A percentile compares a stretch with the other conserved stretches of the same genome.
phyloP scores from a whole-genome alignment of 768 basidiomycete genomes.

The Tephrocybe sp. region DNA sequence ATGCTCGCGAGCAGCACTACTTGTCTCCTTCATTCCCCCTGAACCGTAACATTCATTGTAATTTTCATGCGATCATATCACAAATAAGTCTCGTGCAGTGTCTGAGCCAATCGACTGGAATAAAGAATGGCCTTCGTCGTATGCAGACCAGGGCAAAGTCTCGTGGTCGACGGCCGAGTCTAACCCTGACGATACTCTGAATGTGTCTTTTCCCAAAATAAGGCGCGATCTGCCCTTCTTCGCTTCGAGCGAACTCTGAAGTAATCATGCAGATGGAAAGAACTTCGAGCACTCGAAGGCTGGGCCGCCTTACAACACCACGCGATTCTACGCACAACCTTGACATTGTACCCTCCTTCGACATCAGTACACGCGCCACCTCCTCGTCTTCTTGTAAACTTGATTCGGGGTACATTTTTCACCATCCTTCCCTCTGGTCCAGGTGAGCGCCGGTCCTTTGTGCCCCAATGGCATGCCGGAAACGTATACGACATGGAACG shows the following conservation, averaged over 20 bases:
- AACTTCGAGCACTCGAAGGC: slow-evolving; percentile 73
- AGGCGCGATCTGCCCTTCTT: slow-evolving; percentile 34
- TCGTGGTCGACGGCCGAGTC: slow-evolving; percentile 51
- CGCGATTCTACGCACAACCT: slow-evolving; percentile 58
- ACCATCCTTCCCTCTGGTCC: slow-evolving; percentile 50
- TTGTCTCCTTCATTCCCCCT: slow-evolving; percentile 77
- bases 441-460: slow-evolving; percentile 14
- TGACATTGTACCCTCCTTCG: slow-evolving; percentile 54
- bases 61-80: background rate
- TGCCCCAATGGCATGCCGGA: slow-evolving; percentile 71
- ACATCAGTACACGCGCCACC: slow-evolving; percentile 3
- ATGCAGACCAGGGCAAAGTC: slow-evolving; percentile 59
- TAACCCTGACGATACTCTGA: slow-evolving; percentile 43
- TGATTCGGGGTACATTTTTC: slow-evolving; percentile 76
- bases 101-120: slow-evolving; percentile 47
- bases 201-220: slow-evolving; percentile 63
- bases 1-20: slow-evolving; percentile 80
- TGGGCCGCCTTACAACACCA: slow-evolving; percentile 88
- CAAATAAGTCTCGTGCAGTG: slow-evolving; percentile 34
- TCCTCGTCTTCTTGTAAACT: slow-evolving; percentile 55
- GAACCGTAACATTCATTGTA: slow-evolving; percentile 41
- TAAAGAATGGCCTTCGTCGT: slow-evolving; percentile 61
- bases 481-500: slow-evolving; percentile 77
- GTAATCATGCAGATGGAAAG: slow-evolving; percentile 53
- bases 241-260: background rate